These are phyloP conservation scores for Aphanoascus verrucosus DNA, from an alignment of 2,329 filamentous ascomycete species.

Conservation along the genomic window DNA sequence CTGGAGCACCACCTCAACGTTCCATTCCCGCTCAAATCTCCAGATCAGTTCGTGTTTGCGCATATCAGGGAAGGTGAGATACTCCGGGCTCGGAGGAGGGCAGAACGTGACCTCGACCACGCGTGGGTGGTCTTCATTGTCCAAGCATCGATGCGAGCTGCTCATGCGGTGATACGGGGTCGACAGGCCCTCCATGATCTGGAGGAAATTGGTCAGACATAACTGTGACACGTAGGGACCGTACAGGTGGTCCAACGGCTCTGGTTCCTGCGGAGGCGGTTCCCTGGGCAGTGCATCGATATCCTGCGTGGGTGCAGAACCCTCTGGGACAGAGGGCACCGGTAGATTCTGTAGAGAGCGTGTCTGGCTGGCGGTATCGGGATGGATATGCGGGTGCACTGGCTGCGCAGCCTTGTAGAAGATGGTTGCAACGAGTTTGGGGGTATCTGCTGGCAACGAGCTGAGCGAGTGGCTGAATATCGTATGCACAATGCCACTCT, in stretches of 20 bases:
- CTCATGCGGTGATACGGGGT: slow-evolving; percentile 41
- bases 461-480: slow-evolving; percentile 36
- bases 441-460: slow-evolving; percentile 30
- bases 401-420: slow-evolving; percentile 39
- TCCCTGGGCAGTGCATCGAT: slow-evolving; percentile 45
- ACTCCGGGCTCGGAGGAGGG: slow-evolving; percentile 39
- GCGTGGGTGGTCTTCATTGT: slow-evolving; percentile 38
- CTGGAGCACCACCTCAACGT: slow-evolving; percentile 73
- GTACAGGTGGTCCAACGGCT: slow-evolving; percentile 46
- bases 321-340: slow-evolving; percentile 33
- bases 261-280: slow-evolving; percentile 44
- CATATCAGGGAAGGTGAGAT: slow-evolving; percentile 52
- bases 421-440: slow-evolving; percentile 39
- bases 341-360: slow-evolving; percentile 27
- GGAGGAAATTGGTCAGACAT: slow-evolving; percentile 47
- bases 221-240: slow-evolving; percentile 45
- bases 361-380: slow-evolving; percentile 31
- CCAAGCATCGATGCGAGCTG: slow-evolving; percentile 40
- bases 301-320: slow-evolving; percentile 42
- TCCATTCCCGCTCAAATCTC: slow-evolving; percentile 79
- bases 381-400: slow-evolving; percentile 38
- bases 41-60: slow-evolving; percentile 72
- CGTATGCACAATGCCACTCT: slow-evolving; percentile 38
- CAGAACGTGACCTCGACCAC: slow-evolving; percentile 45
- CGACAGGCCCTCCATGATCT: slow-evolving; percentile 40